Conservation (phyloP, 2,329 filamentous ascomycete genomes). For the Fusarium algeriense region DNA sequence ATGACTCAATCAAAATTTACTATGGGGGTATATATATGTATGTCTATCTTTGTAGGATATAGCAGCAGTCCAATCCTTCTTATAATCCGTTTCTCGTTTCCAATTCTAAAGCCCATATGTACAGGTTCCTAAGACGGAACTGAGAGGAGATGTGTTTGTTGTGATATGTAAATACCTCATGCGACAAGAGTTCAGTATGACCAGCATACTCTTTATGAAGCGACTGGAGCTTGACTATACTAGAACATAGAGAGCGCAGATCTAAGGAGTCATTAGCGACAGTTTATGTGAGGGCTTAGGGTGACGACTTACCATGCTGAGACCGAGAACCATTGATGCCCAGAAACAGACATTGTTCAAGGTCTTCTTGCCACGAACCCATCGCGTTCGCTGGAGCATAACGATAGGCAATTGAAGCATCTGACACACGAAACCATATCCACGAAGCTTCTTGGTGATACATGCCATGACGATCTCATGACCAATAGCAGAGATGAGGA, state of each 20-base stretch:
- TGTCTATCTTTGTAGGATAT: conserved; percentile 18
- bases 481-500: conserved; percentile 87
- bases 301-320: conserved; percentile 75
- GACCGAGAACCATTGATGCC: conserved; percentile 89
- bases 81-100: not conserved
- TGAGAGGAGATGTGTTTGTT: not conserved
- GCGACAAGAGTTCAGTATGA: not conserved
- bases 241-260: conserved; percentile 67
- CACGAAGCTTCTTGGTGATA: conserved; percentile 95
- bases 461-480: conserved; percentile 98
- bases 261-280: conserved; percentile 52
- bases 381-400: conserved; percentile 85
- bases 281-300: not conserved
- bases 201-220: conserved; percentile 14
- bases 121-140: not conserved
- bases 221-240: conserved; percentile 49
- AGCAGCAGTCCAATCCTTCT: not conserved
- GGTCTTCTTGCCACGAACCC: conserved; percentile 79
- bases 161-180: not conserved
- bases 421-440: conserved; percentile 94
- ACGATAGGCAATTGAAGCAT: conserved; percentile 98
- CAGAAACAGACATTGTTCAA: conserved; percentile 93
- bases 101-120: not conserved
- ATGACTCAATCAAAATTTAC: conserved; percentile 4
- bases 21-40: conserved; percentile 27